Evolutionary conservation across 2,329 filamentous ascomycete genomes (phyloP), one percentile per base, ranked within the genome.

Genomic region (Tetracladium maxilliforme): DNA sequence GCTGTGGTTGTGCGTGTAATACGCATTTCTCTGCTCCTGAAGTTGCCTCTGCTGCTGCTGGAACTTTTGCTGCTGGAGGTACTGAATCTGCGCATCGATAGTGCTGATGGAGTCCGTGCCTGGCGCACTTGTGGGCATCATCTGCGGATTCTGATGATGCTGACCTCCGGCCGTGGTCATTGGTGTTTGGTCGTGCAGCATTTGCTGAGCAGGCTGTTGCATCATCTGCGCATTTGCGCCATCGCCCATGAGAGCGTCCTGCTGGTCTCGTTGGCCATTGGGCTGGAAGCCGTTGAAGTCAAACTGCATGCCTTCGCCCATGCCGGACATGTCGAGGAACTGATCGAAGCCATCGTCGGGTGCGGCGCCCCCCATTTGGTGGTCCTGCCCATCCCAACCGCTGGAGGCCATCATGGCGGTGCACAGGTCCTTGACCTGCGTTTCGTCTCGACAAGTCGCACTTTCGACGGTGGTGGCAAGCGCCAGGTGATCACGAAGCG

Each of bases 31-130:
- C 32, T 73, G 66, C 39, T 74, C 66, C 22, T 43, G 38, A 9
- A 45, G 27, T 24, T 41, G 36, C 11, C 40, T 37, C 27, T 46
- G 37, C 41, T 73, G 66, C 34, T 71, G 62, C 16, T 73, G 61
- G 24, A 70, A 48, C 41, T 64, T 67, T 46, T 75, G 69, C 36
- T 72, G 65, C 41, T 74, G 70, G 14, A 75, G 51, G 35, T 66
- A 73, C 30, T 71, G 66, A 30, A 76, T 75, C 43, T 76, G 70
- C 17, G 69, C 68, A 42, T 77, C 70, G 35, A 76, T 58, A 27
- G 66, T 62, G 18, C 59, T 59, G 27, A 74, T 62, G 31, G 63
- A 51, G 32, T 70, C 65, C 36, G 45, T 54, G 14, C 62, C 22
- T 46, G 49, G 30, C 29, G 55, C 51, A 30, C 56, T 48, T 43